Conservation (phyloP, 768 basidiomycete species). For the Tulasnella sp. region DNA sequence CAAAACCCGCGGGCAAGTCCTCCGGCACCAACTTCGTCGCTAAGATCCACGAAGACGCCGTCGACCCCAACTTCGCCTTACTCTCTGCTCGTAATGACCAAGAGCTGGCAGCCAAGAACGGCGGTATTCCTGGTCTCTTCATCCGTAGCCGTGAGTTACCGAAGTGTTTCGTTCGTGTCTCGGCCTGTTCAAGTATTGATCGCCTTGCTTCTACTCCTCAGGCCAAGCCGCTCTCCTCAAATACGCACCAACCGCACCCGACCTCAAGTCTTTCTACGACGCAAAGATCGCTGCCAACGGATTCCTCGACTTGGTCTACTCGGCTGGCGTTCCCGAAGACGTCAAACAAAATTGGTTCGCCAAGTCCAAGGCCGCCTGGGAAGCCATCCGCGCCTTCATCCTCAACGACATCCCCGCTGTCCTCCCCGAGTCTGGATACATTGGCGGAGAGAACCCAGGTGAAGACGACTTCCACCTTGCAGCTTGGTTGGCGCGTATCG, state of each 20-base stretch:
- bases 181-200: no score
- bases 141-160: constrained; percentile 49
- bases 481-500: constrained; percentile 58
- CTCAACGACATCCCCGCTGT: constrained; percentile 48
- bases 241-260: constrained; percentile 44
- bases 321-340: constrained; percentile 46
- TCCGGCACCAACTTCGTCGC: constrained; percentile 45
- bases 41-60: constrained; percentile 51
- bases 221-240: constrained; percentile 33
- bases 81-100: constrained; percentile 49
- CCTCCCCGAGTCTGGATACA: constrained; percentile 53
- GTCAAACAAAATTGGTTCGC: constrained; percentile 49
- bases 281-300: constrained; percentile 50
- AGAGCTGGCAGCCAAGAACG: constrained; percentile 49
- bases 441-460: constrained; percentile 53
- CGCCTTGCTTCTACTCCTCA: background rate
- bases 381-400: constrained; percentile 47
- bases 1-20: constrained; percentile 44
- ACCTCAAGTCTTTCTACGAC: constrained; percentile 53
- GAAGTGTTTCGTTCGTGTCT: background rate
- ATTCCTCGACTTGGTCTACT: constrained; percentile 50
- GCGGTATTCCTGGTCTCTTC: constrained; percentile 46
- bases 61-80: constrained; percentile 59
- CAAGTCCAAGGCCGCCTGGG: constrained; percentile 48
- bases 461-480: constrained; percentile 62